Evolutionary conservation across 139 green algal genomes (phyloP).

Genomic region (Coelastrella sp.): DNA sequence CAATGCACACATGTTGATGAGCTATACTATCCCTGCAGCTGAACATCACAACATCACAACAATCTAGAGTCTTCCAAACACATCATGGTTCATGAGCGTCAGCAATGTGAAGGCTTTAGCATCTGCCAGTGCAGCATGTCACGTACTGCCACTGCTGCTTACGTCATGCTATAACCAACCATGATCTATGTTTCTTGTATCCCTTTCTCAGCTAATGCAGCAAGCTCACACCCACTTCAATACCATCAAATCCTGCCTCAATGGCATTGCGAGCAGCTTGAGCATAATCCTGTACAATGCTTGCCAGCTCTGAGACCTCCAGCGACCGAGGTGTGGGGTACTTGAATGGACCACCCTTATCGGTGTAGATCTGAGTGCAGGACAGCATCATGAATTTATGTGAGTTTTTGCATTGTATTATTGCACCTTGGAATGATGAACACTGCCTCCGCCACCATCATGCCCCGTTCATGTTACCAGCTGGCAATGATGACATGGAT

Average conservation of each 20-base stretch:
- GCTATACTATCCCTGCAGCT: not conserved
- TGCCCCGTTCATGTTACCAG: no score
- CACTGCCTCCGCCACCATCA: no score
- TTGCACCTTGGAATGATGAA: no score
- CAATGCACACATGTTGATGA: not conserved
- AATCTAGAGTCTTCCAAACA: no score
- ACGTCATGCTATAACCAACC: no score
- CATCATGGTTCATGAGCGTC: no score
- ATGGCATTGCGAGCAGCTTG: slow-evolving; percentile 30
- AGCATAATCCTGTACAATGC: slow-evolving; percentile 34
- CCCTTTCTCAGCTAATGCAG: not conserved
- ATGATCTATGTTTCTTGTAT: no score
- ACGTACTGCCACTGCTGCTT: no score
- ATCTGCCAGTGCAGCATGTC: no score
- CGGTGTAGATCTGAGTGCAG: slow-evolving; percentile 17
- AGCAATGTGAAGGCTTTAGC: no score
- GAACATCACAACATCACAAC: not conserved
- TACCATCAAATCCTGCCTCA: slow-evolving; percentile 38
- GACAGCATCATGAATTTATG: not conserved
- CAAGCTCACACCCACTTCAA: slow-evolving; percentile 4
- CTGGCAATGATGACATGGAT: no score
- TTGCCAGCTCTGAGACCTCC: slow-evolving; percentile 2
- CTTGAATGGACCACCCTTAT: slow-evolving; percentile 42
- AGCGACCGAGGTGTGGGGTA: slow-evolving; percentile 32
- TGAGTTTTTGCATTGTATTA: no score